These are phyloP conservation scores for Henckelia pumila DNA, from an alignment of 257 asterid genomes.

Conservation along the genomic window DNA sequence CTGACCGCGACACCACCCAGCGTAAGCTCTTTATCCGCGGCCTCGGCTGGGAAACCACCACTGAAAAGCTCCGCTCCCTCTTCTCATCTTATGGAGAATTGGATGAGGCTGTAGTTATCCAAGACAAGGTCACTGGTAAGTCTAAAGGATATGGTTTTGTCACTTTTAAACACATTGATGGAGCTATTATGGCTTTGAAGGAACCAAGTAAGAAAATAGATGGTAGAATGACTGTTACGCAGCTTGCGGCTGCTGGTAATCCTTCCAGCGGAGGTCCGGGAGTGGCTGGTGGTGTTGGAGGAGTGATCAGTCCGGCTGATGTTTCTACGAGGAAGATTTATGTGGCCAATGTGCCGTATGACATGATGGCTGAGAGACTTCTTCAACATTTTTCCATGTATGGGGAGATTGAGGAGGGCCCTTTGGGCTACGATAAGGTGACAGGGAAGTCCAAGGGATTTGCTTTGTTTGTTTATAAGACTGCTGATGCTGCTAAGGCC, in stretches of 20 bases:
- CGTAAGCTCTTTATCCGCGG: slow-evolving; percentile 89
- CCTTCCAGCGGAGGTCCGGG: slow-evolving; percentile 50
- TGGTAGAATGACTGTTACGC: slow-evolving; percentile 80
- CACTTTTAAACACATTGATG: slow-evolving; percentile 74
- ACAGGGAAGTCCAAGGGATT: slow-evolving; percentile 87
- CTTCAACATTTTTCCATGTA: slow-evolving; percentile 68
- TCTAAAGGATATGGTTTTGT: slow-evolving; percentile 76
- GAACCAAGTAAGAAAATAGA: slow-evolving; percentile 83
- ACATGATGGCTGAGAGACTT: slow-evolving; percentile 69
- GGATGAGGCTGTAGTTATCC: slow-evolving; percentile 78
- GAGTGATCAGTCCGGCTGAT: slow-evolving; percentile 46
- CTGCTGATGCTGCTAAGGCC: slow-evolving; percentile 65
- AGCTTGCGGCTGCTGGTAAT: slow-evolving; percentile 74
- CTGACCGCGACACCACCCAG: slow-evolving; percentile 60
- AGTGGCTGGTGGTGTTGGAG: slow-evolving; percentile 39
- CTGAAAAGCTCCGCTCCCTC: slow-evolving; percentile 58
- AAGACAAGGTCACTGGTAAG: slow-evolving; percentile 72
- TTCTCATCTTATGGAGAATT: slow-evolving; percentile 66
- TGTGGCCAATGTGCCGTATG: slow-evolving; percentile 75
- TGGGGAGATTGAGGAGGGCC: slow-evolving; percentile 93
- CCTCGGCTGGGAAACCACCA: slow-evolving; percentile 86
- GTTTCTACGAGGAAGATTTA: slow-evolving; percentile 73
- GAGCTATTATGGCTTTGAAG: slow-evolving; percentile 69
- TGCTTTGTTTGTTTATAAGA: slow-evolving; percentile 78
- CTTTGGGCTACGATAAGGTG: slow-evolving; percentile 77